These are phyloP conservation scores for Pelargonium exstipulatum DNA, from an alignment of 441 rosid genomes.

Conservation along the genomic window DNA sequence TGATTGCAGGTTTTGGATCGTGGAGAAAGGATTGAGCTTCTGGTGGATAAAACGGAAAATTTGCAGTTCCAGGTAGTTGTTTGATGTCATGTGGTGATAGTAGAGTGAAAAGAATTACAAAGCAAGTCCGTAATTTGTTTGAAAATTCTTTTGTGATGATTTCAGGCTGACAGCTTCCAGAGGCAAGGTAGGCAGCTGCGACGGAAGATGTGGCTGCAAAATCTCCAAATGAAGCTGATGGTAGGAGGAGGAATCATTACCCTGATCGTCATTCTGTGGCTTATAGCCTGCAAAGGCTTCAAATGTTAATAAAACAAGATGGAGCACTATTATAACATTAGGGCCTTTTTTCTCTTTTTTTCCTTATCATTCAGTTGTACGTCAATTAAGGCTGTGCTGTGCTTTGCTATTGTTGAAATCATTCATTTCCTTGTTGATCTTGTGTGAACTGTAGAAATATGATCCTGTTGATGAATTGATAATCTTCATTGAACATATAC, in stretches of 20 bases:
- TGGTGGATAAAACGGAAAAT: slow-evolving; percentile 89
- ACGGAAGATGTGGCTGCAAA: slow-evolving; percentile 95
- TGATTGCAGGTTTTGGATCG: slow-evolving; percentile 78
- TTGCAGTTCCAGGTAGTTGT: slow-evolving; percentile 67
- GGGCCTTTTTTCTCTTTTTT: no score
- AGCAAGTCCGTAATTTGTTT: no score
- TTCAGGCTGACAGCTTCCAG: slow-evolving; percentile 90
- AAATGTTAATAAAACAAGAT: slow-evolving; percentile 59
- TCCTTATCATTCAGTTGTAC: no score
- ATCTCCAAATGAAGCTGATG: slow-evolving; percentile 76
- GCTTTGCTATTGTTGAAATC: no score
- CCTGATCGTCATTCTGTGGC: slow-evolving; percentile 60
- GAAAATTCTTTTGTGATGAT: background rate
- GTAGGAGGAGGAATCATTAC: slow-evolving; percentile 56
- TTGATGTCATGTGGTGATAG: no score
- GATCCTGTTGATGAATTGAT: no score
- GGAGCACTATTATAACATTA: no score
- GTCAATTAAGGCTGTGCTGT: no score
- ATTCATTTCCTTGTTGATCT: no score
- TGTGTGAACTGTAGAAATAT: no score
- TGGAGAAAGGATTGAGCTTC: slow-evolving; percentile 89
- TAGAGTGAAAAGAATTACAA: no score
- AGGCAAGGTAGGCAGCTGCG: slow-evolving; percentile 91
- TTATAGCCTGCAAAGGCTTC: slow-evolving; percentile 65
- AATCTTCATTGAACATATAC: no score